phyloP scores from a whole-genome alignment of 202 grass and related monocot genomes.

The Elaeis oleifera region DNA sequence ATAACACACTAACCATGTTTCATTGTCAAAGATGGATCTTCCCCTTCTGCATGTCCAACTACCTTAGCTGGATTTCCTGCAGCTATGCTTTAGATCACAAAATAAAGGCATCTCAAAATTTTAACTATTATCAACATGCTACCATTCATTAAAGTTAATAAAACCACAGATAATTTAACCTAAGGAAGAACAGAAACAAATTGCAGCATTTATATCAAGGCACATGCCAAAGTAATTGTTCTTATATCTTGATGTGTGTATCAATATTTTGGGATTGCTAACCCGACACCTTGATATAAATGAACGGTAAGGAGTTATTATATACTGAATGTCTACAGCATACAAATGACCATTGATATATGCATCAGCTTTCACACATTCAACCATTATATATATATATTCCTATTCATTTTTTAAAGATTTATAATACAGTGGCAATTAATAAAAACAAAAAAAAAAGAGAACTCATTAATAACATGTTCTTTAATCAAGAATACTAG shows the following conservation, averaged over 20 bases:
- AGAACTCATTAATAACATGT: background rate
- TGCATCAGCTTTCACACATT: background rate
- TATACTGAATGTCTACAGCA: background rate
- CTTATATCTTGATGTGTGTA: too few species aligned
- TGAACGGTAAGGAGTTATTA: background rate
- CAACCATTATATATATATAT: background rate
- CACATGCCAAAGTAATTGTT: too few species aligned
- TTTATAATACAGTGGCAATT: background rate
- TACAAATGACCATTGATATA: background rate
- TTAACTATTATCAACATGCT: constrained; percentile 3
- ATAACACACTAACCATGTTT: constrained; percentile 63
- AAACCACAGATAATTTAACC: background rate
- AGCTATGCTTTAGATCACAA: constrained; percentile 59
- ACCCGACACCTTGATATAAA: too few species aligned
- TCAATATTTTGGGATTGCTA: too few species aligned
- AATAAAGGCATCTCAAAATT: constrained; percentile 18
- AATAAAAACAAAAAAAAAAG: background rate
- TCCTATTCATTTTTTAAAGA: background rate
- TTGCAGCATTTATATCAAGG: too few species aligned
- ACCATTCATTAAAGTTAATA: background rate
- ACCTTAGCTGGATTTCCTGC: constrained; percentile 95
- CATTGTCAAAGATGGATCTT: constrained; percentile 95
- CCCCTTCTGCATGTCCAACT: constrained; percentile 63
- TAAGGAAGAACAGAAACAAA: too few species aligned
- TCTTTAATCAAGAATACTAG: background rate